These are phyloP conservation scores for Uronychia binucleata DNA, from an alignment of 73 alveolate species.

Conservation along the genomic window DNA sequence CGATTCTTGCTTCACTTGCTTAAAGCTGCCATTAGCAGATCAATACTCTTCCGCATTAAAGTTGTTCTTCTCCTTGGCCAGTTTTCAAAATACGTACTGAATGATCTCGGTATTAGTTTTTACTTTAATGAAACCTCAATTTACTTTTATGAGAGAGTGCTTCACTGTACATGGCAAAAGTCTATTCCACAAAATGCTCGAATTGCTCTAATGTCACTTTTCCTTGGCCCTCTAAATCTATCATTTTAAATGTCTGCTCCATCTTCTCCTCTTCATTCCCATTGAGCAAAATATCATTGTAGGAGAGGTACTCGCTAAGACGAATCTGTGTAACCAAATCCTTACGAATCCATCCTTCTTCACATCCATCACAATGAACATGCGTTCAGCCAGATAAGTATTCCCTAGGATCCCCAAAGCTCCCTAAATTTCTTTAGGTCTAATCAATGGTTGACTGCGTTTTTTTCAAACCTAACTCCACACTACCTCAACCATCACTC, in stretches of 20 bases:
- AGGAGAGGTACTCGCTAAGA: constrained; percentile 35
- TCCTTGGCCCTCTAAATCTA: constrained; percentile 27
- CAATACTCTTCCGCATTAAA: not conserved
- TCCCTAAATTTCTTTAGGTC: not conserved
- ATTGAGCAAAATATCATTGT: constrained; percentile 41
- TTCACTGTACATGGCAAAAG: constrained; percentile 34
- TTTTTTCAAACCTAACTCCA: not conserved
- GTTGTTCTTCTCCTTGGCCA: constrained; percentile 20
- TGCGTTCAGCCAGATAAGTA: constrained; percentile 12
- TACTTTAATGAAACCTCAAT: not conserved
- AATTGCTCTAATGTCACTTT: constrained; percentile 32
- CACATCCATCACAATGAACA: constrained; percentile 13
- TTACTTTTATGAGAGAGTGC: constrained; percentile 16
- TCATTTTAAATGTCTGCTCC: constrained; percentile 33
- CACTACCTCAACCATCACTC: too few species aligned
- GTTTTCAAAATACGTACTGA: constrained; percentile 23
- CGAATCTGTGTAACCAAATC: not conserved
- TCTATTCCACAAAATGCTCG: constrained; percentile 29
- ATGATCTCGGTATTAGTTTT: constrained; percentile 31
- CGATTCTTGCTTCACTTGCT: constrained; percentile 10
- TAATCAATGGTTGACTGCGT: not conserved
- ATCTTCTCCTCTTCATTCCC: constrained; percentile 41
- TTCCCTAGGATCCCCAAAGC: constrained; percentile 18
- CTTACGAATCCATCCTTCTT: not conserved
- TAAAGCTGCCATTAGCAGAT: constrained; percentile 27